Evolutionary conservation across 2,329 filamentous ascomycete species (phyloP), one percentile per base, ranked within the genome.

Genomic region (Stachybotrys chlorohalonatus): DNA sequence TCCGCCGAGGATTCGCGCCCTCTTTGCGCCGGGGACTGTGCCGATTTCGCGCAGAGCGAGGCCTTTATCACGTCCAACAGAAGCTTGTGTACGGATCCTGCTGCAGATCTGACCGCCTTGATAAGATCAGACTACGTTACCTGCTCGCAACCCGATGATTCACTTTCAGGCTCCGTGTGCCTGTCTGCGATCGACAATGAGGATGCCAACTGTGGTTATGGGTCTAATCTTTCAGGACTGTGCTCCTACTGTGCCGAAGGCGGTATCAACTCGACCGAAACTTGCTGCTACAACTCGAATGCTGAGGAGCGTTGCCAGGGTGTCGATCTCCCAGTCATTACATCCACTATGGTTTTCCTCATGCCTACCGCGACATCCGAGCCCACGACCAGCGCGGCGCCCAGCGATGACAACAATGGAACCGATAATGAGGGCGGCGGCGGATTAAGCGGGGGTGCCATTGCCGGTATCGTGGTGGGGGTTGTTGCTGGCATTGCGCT

Each of bases 51-150:
- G 39, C 85, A 89, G 61, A 96, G 91, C 68, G 94, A 99, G 73
- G 87, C 92, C 62, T 84, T 87, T 55, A 87, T 99, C 58, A 81
- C 88, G 31, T 83, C 89, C 6, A 89, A 95, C 68, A 78, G 77
- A 46, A 73, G 80, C 15, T 77, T 95, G 24, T 99, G 94, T 70
- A 77, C 83, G 5, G 83, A 78, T 47, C 80, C 87, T 7, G 80
- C 79, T 54, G 71, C 72, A 53, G 81, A 88, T 67, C 85, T 89
- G 52, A 80, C 86, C 63, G 78, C 81, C 54, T 83, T 96, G 63
- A 93, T 99, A 59, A 82, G 92, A 63, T 89, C 94, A 52, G 94
- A 99, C 70, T 96, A 97, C 66, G 88, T 88, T 15, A 89, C 90
- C 60, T 99, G 94, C 68, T 84, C 90, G 9, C 76, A 93, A 47